phyloP scores from a whole-genome alignment of 176 grass and related monocot species.

The Paspalum notatum region DNA sequence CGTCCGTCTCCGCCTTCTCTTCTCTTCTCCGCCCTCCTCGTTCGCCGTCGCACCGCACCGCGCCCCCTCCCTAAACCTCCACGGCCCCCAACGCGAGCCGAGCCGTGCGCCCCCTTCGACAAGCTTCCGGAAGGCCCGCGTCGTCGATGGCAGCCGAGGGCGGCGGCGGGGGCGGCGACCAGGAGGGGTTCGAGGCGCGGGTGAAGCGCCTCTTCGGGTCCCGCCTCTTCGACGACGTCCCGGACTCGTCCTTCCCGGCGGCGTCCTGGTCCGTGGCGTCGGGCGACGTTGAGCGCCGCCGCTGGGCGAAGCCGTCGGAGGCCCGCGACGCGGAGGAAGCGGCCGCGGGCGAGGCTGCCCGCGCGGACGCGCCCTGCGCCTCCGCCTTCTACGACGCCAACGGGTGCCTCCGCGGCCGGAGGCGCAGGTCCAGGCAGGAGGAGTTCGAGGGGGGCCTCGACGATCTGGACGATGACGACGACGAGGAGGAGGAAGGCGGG shows the following conservation, averaged over 20 bases:
- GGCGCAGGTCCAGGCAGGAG: conserved; percentile 44
- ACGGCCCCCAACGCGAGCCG: not conserved
- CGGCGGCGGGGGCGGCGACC: not conserved
- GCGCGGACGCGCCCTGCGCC: conserved; percentile 74
- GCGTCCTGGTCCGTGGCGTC: conserved; percentile 78
- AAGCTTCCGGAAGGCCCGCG: conserved; percentile 9
- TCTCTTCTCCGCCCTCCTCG: not conserved
- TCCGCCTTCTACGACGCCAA: conserved; percentile 74
- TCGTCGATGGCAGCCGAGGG: conserved; percentile 41
- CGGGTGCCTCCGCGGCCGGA: conserved; percentile 66
- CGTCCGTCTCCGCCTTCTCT: not conserved
- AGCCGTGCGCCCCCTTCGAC: conserved; percentile 17
- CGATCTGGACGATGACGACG: conserved; percentile 29
- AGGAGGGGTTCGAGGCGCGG: conserved; percentile 75
- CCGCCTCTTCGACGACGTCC: conserved; percentile 72
- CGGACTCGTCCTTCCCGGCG: conserved; percentile 62
- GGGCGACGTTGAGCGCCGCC: conserved; percentile 76
- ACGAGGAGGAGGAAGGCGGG: conserved; percentile 37
- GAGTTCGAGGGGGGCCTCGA: conserved; percentile 57
- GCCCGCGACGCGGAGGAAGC: conserved; percentile 60
- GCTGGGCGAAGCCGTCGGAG: conserved; percentile 76
- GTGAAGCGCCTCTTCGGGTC: conserved; percentile 96
- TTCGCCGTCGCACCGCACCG: no score
- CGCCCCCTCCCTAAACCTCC: not conserved
- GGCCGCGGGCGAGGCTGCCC: conserved; percentile 29